These are phyloP conservation scores for Fusarium dimerum DNA, from an alignment of 2,329 filamentous ascomycete species.

Conservation along the genomic window DNA sequence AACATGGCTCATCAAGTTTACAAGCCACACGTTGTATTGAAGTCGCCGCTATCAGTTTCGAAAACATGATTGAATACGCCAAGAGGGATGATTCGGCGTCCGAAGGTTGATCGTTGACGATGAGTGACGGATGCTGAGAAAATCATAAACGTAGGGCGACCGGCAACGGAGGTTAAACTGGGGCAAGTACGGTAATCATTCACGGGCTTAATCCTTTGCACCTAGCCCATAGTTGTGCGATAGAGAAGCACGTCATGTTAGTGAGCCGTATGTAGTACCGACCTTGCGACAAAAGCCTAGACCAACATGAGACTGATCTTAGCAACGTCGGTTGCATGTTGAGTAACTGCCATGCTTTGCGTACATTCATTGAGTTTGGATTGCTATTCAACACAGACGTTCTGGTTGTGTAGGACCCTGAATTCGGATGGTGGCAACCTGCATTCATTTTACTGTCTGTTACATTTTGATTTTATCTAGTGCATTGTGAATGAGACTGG, in stretches of 20 bases:
- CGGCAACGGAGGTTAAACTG: slow-evolving; percentile 20
- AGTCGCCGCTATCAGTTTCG: slow-evolving; percentile 14
- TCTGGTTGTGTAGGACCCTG: background rate
- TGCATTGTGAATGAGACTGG: slow-evolving; percentile 1
- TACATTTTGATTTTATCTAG: slow-evolving; percentile 15
- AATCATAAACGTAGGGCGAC: slow-evolving; percentile 12
- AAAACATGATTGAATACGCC: slow-evolving; percentile 13
- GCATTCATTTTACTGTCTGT: slow-evolving; percentile 14
- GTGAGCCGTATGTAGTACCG: background rate
- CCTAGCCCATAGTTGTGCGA: background rate
- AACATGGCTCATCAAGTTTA: slow-evolving; percentile 9
- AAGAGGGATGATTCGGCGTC: slow-evolving; percentile 16
- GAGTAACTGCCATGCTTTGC: background rate
- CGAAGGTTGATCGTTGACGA: slow-evolving; percentile 19
- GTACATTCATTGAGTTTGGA: background rate
- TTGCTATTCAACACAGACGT: background rate
- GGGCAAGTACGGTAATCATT: background rate
- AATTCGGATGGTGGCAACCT: background rate
- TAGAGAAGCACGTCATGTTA: background rate
- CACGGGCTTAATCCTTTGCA: background rate
- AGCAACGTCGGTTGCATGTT: background rate
- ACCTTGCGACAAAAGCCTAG: background rate
- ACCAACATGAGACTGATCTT: background rate
- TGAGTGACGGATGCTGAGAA: slow-evolving; percentile 12
- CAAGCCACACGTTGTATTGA: background rate